Conservation (phyloP, 2,329 filamentous ascomycete genomes). For the Peltaster fructicola region DNA sequence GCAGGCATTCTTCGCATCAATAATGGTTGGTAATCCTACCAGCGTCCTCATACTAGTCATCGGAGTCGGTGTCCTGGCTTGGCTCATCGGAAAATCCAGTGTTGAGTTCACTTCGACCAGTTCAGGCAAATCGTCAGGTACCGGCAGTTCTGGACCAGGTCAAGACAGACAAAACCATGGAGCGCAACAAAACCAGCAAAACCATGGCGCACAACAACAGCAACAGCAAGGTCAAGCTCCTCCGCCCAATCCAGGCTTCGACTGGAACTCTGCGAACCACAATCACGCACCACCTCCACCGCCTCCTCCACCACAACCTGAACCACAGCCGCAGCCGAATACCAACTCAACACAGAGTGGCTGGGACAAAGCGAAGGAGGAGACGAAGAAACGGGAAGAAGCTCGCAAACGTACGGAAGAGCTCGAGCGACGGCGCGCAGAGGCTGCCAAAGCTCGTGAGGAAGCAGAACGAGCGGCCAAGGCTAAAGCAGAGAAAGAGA, state of each 20-base stretch:
- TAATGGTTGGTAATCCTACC: conserved; percentile 50
- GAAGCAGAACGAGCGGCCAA: conserved; percentile 28
- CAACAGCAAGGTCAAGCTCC: conserved; percentile 10
- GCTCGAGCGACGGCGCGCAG: conserved; percentile 17
- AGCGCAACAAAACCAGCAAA: conserved; percentile 11
- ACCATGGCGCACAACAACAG: conserved; percentile 11
- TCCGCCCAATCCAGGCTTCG: conserved; percentile 1
- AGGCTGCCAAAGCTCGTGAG: conserved; percentile 27
- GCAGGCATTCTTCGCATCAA: conserved; percentile 52
- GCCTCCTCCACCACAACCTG: conserved; percentile 9
- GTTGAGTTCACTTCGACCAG: conserved; percentile 27
- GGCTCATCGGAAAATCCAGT: conserved; percentile 54
- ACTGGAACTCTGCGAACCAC: conserved; percentile 3
- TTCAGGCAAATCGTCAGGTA: conserved; percentile 7
- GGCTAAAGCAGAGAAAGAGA: conserved; percentile 31
- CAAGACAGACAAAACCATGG: too few species aligned
- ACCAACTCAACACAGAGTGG: conserved; percentile 13
- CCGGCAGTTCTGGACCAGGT: conserved; percentile 10
- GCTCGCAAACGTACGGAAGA: too few species aligned
- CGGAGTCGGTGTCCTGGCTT: conserved; percentile 58
- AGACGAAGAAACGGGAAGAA: conserved; percentile 40
- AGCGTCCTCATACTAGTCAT: conserved; percentile 56
- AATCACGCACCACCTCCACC: conserved; percentile 7
- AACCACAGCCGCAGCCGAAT: conserved; percentile 10
- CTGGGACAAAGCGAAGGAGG: conserved; percentile 55